A percentile compares a stretch with the other conserved stretches of the same genome.
Conservation (phyloP, 768 basidiomycete genomes). For the Sistotremastrum niveocremeum region DNA sequence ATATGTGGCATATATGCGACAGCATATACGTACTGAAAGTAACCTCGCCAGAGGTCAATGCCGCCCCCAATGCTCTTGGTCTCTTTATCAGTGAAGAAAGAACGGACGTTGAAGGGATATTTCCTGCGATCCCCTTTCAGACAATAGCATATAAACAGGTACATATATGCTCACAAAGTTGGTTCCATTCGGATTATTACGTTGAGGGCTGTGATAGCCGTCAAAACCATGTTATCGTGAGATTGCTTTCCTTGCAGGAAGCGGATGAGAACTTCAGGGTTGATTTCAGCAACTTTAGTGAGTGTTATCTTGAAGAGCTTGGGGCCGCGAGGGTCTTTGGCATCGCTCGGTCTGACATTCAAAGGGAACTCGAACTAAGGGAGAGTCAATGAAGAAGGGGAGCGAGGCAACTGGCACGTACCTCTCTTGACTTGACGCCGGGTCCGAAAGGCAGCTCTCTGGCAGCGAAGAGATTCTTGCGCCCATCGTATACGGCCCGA, state of each 20-base stretch:
- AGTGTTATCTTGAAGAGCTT: conserved; percentile 57
- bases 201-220: conserved; percentile 20
- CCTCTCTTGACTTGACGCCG: conserved; percentile 34
- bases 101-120: conserved; percentile 60
- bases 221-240: conserved; percentile 48
- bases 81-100: conserved; percentile 54
- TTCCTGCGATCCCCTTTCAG: conserved; percentile 11
- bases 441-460: conserved; percentile 43
- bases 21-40: conserved; percentile 38
- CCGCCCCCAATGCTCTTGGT: conserved; percentile 34
- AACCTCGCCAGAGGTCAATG: conserved; percentile 63
- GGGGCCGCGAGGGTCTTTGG: conserved; percentile 23
- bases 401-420: conserved; percentile 11
- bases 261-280: conserved; percentile 43
- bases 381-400: background rate
- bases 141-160: background rate
- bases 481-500: conserved; percentile 62
- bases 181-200: conserved; percentile 69
- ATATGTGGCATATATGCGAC: background rate
- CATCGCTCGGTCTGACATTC: conserved; percentile 22
- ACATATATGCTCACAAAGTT: conserved; percentile 13
- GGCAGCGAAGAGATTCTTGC: conserved; percentile 62
- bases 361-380: conserved; percentile 50
- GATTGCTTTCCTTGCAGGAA: conserved; percentile 55
- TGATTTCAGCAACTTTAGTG: conserved; percentile 43